These are phyloP conservation scores for Lichtheimia ramosa DNA, from an alignment of 371 early-diverging fungal species.

Conservation along the genomic window DNA sequence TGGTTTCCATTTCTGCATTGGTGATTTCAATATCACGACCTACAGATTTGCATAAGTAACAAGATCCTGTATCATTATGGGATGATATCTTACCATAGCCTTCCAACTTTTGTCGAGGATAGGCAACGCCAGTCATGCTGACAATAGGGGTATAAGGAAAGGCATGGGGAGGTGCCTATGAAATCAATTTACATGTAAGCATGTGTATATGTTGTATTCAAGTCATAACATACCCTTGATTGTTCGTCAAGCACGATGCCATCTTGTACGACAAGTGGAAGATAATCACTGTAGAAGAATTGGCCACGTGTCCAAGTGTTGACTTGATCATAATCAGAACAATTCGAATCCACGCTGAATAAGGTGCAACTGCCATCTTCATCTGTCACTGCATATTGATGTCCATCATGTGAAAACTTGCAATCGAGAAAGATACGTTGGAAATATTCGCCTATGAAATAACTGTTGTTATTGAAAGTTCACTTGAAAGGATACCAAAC, in stretches of 20 bases:
- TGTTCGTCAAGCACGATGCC: conserved; percentile 74
- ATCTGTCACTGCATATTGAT: conserved; percentile 68
- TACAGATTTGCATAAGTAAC: neutral
- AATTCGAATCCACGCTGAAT: conserved; percentile 63
- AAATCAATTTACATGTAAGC: too few relatives aligned
- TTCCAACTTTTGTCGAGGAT: conserved; percentile 61
- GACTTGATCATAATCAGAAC: conserved; percentile 59
- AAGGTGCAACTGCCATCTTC: conserved; percentile 70
- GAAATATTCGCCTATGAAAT: too few relatives aligned
- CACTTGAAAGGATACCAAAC: neutral
- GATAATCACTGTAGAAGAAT: conserved; percentile 75
- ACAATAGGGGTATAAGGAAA: conserved; percentile 63
- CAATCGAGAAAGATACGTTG: conserved; percentile 45
- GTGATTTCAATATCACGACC: neutral
- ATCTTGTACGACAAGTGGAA: conserved; percentile 61
- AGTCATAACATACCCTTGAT: conserved; percentile 35
- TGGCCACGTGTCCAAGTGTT: conserved; percentile 68
- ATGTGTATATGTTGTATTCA: too few relatives aligned
- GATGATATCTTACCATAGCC: conserved; percentile 57
- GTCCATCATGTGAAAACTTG: conserved; percentile 58
- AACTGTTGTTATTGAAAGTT: too few relatives aligned
- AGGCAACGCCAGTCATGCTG: conserved; percentile 70
- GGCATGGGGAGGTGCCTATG: conserved; percentile 62
- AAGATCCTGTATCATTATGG: conserved; percentile 46
- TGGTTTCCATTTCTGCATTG: neutral